These are phyloP conservation scores for Smallanthus sonchifolius DNA, from an alignment of 129 eudicot genomes.

Conservation along the genomic window DNA sequence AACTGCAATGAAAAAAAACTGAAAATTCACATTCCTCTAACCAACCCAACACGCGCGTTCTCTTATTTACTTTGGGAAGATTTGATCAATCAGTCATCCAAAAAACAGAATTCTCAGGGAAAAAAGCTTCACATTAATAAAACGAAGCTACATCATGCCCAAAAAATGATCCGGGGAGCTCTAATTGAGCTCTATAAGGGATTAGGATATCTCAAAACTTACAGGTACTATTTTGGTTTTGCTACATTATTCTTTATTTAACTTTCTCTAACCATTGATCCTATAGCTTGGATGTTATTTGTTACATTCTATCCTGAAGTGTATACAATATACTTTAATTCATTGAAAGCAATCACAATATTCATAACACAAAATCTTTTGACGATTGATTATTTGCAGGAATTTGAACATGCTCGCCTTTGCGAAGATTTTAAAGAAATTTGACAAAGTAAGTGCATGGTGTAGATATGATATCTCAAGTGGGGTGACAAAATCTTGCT, in stretches of 20 bases:
- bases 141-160: conserved; percentile 81
- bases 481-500: neutral
- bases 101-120: conserved; percentile 55
- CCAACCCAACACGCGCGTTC: conserved; percentile 83
- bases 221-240: conserved; percentile 51
- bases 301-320: neutral
- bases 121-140: conserved; percentile 65
- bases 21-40: conserved; percentile 77
- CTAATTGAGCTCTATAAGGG: conserved; percentile 92
- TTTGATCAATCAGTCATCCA: conserved; percentile 67
- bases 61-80: conserved; percentile 91
- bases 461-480: conserved; percentile 1
- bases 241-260: conserved; percentile 4
- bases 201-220: conserved; percentile 85
- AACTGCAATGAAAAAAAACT: conserved; percentile 62
- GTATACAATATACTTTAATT: neutral
- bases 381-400: conserved; percentile 39
- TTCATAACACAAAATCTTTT: neutral
- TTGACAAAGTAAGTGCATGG: conserved; percentile 77
- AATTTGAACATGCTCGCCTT: conserved; percentile 99
- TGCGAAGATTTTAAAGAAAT: conserved; percentile 89
- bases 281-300: neutral
- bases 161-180: conserved; percentile 94
- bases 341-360: neutral
- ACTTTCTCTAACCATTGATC: neutral